Conservation (phyloP, 2,329 filamentous ascomycete genomes). For the Curvularia hawaiiensis region DNA sequence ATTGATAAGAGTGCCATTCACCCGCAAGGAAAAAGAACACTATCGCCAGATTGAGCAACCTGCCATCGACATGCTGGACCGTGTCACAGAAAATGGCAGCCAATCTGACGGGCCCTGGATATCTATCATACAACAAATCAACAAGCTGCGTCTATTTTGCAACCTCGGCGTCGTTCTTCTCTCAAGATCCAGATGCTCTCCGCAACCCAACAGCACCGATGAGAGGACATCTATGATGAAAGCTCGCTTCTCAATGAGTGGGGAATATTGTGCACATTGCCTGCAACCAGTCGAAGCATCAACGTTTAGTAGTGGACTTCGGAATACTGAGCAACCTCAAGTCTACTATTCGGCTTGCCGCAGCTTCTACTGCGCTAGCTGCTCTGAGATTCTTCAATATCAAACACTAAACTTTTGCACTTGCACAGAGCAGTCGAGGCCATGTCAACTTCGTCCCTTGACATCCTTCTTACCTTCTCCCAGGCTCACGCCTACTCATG, state of each 20-base stretch:
- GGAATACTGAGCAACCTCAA: background rate
- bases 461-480: background rate
- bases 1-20: background rate
- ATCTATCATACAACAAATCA: constrained; percentile 51
- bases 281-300: background rate
- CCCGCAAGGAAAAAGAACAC: background rate
- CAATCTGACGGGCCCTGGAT: constrained; percentile 1
- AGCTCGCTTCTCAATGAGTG: constrained; percentile 5
- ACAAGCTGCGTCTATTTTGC: constrained; percentile 54
- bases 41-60: background rate
- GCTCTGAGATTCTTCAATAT: background rate
- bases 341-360: constrained; percentile 4
- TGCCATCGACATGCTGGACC: background rate
- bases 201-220: background rate
- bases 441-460: background rate
- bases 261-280: background rate
- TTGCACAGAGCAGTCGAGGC: background rate
- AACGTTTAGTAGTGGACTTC: background rate
- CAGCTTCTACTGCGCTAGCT: constrained; percentile 3
- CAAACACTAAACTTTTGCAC: background rate
- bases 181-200: background rate
- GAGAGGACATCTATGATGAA: constrained; percentile 1
- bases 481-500: background rate
- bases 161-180: constrained; percentile 47
- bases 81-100: background rate